Conservation (phyloP, 345 rosid species). For the Gossypium rotundifolium region DNA sequence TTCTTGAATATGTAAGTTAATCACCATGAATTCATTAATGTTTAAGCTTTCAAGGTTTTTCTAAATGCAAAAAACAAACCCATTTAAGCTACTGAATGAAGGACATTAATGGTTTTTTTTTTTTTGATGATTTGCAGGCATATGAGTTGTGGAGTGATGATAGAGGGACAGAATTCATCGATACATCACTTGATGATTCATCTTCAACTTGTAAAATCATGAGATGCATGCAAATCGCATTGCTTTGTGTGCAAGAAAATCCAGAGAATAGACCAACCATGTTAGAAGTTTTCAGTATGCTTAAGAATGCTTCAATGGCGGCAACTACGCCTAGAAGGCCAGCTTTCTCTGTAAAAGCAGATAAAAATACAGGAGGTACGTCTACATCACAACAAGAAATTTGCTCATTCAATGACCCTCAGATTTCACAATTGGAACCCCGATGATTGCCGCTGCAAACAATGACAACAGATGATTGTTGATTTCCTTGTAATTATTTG, state of each 20-base stretch:
- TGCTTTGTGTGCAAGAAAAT: slow-evolving; percentile 17
- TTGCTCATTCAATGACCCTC: slow-evolving; percentile 21
- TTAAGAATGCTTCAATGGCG: neutral
- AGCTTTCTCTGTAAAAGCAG: slow-evolving; percentile 12
- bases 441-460: slow-evolving; percentile 12
- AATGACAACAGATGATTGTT: neutral
- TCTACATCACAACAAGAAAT: slow-evolving; percentile 9
- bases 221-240: slow-evolving; percentile 14
- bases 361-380: neutral
- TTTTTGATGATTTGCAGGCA: slow-evolving; percentile 1
- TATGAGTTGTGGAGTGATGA: slow-evolving; percentile 12
- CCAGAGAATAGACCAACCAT: slow-evolving; percentile 12
- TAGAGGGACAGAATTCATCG: neutral
- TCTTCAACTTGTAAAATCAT: slow-evolving; percentile 10
- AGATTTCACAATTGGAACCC: slow-evolving; percentile 25
- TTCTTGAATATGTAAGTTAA: slow-evolving; percentile 6
- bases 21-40: neutral
- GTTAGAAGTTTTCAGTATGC: slow-evolving; percentile 16
- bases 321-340: slow-evolving; percentile 1
- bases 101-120: neutral
- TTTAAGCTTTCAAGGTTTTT: no score
- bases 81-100: neutral
- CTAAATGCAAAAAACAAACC: no score
- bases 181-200: slow-evolving; percentile 12
- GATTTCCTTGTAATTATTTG: no score